phyloP scores from a whole-genome alignment of 2,329 filamentous ascomycete genomes.

The Lachnellula hyalina region DNA sequence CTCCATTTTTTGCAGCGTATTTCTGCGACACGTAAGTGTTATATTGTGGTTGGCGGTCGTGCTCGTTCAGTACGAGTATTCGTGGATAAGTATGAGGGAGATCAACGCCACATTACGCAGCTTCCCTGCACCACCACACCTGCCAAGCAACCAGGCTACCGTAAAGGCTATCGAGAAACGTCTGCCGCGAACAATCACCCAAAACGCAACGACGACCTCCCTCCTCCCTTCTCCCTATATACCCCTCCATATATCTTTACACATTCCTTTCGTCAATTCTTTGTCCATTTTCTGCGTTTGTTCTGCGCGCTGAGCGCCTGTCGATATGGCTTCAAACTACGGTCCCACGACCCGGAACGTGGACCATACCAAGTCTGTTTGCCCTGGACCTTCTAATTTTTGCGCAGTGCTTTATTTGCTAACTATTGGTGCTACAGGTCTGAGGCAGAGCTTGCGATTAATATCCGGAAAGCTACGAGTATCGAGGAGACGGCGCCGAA shows the following conservation, averaged over 20 bases:
- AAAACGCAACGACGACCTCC: too few species aligned
- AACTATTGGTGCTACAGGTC: conserved; percentile 41
- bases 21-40: too few species aligned
- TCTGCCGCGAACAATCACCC: conserved; percentile 1
- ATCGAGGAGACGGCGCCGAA: conserved; percentile 64
- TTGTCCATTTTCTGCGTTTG: background rate
- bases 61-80: background rate
- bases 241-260: background rate
- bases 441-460: conserved; percentile 63
- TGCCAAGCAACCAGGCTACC: conserved; percentile 1
- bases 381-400: conserved; percentile 7
- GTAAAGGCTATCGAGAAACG: background rate
- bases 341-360: conserved; percentile 29
- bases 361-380: conserved; percentile 31
- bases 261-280: background rate
- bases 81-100: background rate
- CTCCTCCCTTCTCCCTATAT: background rate
- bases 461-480: conserved; percentile 66
- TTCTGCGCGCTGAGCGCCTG: conserved; percentile 17
- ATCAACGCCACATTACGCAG: conserved; percentile 21
- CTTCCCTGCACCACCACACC: conserved; percentile 13
- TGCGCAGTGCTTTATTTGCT: conserved; percentile 1
- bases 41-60: background rate
- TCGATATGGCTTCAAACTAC: conserved; percentile 27
- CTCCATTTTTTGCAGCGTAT: background rate